Conservation (phyloP, 441 rosid genomes). For the Lepidium campestre region DNA sequence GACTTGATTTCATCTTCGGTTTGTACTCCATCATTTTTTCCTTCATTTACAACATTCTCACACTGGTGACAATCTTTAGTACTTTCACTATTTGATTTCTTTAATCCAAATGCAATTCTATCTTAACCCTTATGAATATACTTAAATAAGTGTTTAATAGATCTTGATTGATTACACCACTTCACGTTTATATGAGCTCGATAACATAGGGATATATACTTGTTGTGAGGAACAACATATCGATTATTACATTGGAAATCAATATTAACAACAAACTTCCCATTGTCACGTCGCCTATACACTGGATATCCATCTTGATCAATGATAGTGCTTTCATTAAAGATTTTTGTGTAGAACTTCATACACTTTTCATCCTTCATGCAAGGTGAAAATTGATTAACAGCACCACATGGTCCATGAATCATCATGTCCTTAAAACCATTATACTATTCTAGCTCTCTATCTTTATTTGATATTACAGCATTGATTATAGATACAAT, state of each 20-base stretch:
- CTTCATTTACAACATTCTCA: no score
- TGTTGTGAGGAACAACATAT: neutral
- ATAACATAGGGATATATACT: fast-evolving
- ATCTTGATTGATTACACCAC: neutral
- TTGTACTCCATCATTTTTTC: no score
- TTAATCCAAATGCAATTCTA: no score
- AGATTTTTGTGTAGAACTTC: neutral
- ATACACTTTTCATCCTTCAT: neutral
- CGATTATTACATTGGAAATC: neutral
- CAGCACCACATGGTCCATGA: neutral
- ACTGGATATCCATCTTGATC: neutral
- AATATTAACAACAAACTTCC: neutral
- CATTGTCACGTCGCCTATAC: neutral
- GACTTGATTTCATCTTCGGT: no score
- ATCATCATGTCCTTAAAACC: neutral
- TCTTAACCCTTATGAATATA: neutral
- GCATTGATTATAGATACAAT: no score
- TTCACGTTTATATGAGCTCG: neutral
- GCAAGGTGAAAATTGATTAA: neutral
- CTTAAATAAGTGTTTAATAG: neutral
- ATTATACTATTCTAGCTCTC: no score
- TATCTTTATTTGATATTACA: no score
- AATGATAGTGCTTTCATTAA: fast-evolving
- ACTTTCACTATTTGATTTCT: no score
- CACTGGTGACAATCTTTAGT: no score